phyloP scores from a whole-genome alignment of 352 stramenopile species.

The Pythium oligandrum region DNA sequence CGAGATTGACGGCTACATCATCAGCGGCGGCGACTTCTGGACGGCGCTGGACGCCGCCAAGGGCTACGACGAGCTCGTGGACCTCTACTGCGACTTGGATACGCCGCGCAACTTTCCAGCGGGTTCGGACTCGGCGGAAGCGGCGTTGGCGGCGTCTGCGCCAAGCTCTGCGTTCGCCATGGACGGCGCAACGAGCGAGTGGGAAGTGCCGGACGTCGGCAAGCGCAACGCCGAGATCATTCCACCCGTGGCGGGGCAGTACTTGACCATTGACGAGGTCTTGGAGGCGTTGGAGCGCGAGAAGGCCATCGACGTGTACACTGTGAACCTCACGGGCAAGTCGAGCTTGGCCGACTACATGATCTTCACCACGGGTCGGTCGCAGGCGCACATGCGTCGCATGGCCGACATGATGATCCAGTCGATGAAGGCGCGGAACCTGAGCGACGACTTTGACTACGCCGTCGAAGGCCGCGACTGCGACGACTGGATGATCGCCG shows the following conservation, averaged over 20 bases:
- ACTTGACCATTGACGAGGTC: slow-evolving; percentile 74
- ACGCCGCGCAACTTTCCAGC: slow-evolving; percentile 69
- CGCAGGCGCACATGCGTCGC: slow-evolving; percentile 80
- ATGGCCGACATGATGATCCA: slow-evolving; percentile 87
- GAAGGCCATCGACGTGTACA: slow-evolving; percentile 78
- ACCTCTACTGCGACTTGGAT: slow-evolving; percentile 73
- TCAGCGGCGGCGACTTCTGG: slow-evolving; percentile 79
- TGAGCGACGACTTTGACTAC: slow-evolving; percentile 79
- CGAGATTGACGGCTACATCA: slow-evolving; percentile 56
- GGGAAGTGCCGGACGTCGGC: slow-evolving; percentile 56
- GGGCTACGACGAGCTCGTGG: slow-evolving; percentile 78
- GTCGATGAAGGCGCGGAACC: slow-evolving; percentile 65
- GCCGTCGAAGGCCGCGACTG: slow-evolving; percentile 83
- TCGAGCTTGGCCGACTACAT: slow-evolving; percentile 85
- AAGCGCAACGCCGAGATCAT: slow-evolving; percentile 79
- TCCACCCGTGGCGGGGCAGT: slow-evolving; percentile 43
- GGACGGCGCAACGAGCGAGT: slow-evolving; percentile 26
- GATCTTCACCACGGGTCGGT: slow-evolving; percentile 85
- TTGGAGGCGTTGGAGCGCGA: slow-evolving; percentile 56
- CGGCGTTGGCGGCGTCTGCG: slow-evolving; percentile 14
- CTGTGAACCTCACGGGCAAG: slow-evolving; percentile 66
- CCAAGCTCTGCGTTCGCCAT: slow-evolving; percentile 3
- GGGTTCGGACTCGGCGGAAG: slow-evolving; percentile 26
- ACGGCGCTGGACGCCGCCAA: slow-evolving; percentile 77
- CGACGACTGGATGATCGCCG: slow-evolving; percentile 92